Percentiles rank a stretch among this genome's conserved stretches.
Evolutionary conservation across 495 filamentous ascomycete species (phyloP).

Genomic region (Trichoderma virens): DNA sequence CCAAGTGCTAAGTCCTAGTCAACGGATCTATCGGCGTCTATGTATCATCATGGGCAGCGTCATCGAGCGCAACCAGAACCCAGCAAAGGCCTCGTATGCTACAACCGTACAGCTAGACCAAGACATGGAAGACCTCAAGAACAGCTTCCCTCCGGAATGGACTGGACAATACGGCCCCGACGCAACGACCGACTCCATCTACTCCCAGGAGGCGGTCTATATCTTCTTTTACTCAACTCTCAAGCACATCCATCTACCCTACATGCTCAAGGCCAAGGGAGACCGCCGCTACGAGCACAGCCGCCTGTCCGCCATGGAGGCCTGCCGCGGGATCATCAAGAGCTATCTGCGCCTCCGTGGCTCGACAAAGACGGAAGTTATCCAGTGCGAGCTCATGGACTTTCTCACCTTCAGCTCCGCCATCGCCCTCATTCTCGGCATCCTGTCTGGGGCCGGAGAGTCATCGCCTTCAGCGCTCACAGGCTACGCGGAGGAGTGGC

Average conservation of each 20-base stretch:
- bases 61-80: neutral
- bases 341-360: neutral
- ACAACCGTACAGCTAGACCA: neutral
- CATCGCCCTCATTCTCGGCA: neutral
- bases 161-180: neutral
- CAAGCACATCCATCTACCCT: neutral
- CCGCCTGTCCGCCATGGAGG: neutral
- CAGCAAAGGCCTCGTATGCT: neutral
- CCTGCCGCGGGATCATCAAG: neutral
- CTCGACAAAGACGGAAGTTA: neutral
- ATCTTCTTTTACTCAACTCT: neutral
- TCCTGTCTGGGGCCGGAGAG: neutral
- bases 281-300: conserved; percentile 3
- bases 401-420: neutral
- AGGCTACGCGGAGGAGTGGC: neutral
- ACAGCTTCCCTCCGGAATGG: neutral
- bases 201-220: neutral
- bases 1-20: neutral
- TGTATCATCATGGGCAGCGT: conserved; percentile 1
- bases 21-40: neutral
- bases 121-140: neutral
- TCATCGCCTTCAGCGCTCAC: neutral
- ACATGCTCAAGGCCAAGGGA: neutral
- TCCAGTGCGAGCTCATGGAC: conserved; percentile 3
- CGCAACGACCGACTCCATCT: neutral